Conservation (phyloP, 2,329 filamentous ascomycete genomes). For the Teratosphaeria gauchensis region DNA sequence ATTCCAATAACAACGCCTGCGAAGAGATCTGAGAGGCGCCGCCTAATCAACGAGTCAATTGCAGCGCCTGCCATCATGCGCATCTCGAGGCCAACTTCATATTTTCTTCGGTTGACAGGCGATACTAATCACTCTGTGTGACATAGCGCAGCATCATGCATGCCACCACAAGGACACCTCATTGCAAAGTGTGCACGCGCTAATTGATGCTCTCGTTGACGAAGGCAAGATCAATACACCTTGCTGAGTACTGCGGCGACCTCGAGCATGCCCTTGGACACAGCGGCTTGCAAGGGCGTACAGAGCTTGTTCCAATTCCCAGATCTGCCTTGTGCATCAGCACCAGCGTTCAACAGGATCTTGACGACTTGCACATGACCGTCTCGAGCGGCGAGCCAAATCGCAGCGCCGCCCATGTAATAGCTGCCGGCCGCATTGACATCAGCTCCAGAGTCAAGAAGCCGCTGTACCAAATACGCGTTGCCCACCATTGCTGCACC, state of each 20-base stretch:
- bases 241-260: neutral
- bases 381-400: slow-evolving; percentile 11
- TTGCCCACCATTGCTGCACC: slow-evolving; percentile 9
- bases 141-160: neutral
- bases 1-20: neutral
- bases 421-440: slow-evolving; percentile 10
- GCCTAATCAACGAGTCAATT: neutral
- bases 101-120: neutral
- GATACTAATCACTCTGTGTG: too few relatives aligned
- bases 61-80: neutral
- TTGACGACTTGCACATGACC: slow-evolving; percentile 11
- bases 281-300: slow-evolving; percentile 5
- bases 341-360: slow-evolving; percentile 9
- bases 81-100: neutral
- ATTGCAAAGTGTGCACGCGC: neutral
- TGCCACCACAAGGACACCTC: neutral
- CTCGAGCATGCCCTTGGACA: neutral
- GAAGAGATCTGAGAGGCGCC: neutral
- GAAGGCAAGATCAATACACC: neutral
- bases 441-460: slow-evolving; percentile 12
- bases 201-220: neutral
- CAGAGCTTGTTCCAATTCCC: slow-evolving; percentile 6
- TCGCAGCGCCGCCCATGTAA: slow-evolving; percentile 10
- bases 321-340: slow-evolving; percentile 5
- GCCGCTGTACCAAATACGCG: slow-evolving; percentile 3